phyloP scores from a whole-genome alignment of 2,329 filamentous ascomycete genomes.

The Nemania sp. region DNA sequence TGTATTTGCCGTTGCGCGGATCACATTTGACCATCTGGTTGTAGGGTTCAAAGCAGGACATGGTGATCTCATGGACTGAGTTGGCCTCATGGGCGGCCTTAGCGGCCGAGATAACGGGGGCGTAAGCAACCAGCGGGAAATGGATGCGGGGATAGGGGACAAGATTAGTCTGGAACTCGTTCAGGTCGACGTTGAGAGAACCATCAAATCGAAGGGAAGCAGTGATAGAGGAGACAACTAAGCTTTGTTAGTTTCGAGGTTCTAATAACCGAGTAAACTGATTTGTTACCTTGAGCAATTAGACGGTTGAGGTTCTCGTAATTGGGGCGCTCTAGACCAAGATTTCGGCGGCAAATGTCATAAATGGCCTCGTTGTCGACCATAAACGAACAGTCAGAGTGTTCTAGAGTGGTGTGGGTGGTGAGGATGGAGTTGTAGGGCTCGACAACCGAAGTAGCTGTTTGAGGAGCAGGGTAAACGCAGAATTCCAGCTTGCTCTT shows the following conservation, averaged over 20 bases:
- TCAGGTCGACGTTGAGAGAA: slow-evolving; percentile 98
- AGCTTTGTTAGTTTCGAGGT: slow-evolving; percentile 49
- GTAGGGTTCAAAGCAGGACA: slow-evolving; percentile 99
- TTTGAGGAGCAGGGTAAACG: slow-evolving; percentile 97
- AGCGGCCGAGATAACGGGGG: slow-evolving; percentile 91
- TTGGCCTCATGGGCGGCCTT: slow-evolving; percentile 98
- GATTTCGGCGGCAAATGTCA: slow-evolving; percentile 98
- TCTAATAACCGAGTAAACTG: not conserved
- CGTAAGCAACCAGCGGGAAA: slow-evolving; percentile 97
- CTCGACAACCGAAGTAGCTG: slow-evolving; percentile 97
- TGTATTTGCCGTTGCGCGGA: slow-evolving; percentile 99
- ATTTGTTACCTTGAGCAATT: slow-evolving; percentile 85
- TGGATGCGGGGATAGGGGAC: slow-evolving; percentile 99
- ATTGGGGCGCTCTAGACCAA: slow-evolving; percentile 96
- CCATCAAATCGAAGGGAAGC: slow-evolving; percentile 98
- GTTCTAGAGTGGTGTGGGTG: slow-evolving; percentile 98
- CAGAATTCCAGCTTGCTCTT: slow-evolving; percentile 99
- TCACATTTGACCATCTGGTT: slow-evolving; percentile 99
- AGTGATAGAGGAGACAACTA: slow-evolving; percentile 98
- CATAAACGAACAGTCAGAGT: slow-evolving; percentile 99
- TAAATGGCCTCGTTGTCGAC: slow-evolving; percentile 99
- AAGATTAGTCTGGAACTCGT: slow-evolving; percentile 99
- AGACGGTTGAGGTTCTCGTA: slow-evolving; percentile 99
- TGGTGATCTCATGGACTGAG: slow-evolving; percentile 97
- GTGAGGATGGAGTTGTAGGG: slow-evolving; percentile 99